Conservation (phyloP, 768 basidiomycete genomes). For the Piloderma croceum region DNA sequence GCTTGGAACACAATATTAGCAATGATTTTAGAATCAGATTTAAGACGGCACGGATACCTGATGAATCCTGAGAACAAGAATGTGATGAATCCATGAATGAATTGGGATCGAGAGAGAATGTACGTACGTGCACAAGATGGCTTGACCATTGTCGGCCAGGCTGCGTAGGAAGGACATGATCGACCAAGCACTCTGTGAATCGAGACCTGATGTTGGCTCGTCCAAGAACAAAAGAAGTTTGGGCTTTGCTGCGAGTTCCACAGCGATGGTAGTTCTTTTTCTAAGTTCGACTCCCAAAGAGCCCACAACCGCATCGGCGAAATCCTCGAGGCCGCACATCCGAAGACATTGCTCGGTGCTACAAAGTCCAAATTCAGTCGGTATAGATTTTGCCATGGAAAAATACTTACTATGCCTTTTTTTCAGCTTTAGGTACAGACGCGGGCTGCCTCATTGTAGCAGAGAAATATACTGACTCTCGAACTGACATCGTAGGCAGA, state of each 20-base stretch:
- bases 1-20: too few relatives aligned
- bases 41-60: conserved; percentile 83
- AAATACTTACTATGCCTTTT: conserved; percentile 70
- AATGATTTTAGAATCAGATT: conserved; percentile 18
- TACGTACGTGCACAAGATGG: conserved; percentile 82
- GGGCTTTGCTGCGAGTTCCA: conserved; percentile 85
- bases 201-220: conserved; percentile 83
- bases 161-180: conserved; percentile 70
- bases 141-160: conserved; percentile 76
- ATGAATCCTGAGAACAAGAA: too few relatives aligned
- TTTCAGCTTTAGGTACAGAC: conserved; percentile 59
- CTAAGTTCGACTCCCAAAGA: conserved; percentile 64
- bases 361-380: conserved; percentile 12
- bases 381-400: neutral
- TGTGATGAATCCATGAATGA: too few relatives aligned
- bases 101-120: too few relatives aligned
- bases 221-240: conserved; percentile 79
- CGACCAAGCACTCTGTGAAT: conserved; percentile 84
- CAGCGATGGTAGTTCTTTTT: conserved; percentile 82
- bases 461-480: conserved; percentile 76
- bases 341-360: conserved; percentile 51
- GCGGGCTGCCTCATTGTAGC: conserved; percentile 73
- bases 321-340: conserved; percentile 60
- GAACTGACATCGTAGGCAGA: conserved; percentile 65
- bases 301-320: conserved; percentile 64